Evolutionary conservation across 2,329 filamentous ascomycete genomes (phyloP).

Genomic region (Colletotrichum tamarilloi): DNA sequence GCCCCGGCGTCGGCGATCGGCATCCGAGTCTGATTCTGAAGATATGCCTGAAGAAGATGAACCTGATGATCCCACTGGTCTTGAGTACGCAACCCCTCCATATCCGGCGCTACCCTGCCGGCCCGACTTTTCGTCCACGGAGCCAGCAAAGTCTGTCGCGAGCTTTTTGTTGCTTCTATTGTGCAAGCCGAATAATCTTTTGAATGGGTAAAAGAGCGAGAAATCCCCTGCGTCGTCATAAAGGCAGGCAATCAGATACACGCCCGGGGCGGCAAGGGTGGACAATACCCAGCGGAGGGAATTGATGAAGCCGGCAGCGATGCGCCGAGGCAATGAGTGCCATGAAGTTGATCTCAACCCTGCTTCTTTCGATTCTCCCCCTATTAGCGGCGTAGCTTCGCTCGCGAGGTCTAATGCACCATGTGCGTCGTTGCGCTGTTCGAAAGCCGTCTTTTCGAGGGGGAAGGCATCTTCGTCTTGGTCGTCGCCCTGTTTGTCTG

Average conservation of each 20-base stretch:
- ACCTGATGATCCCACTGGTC: conserved; percentile 50
- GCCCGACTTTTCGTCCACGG: conserved; percentile 45
- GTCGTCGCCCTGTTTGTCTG: conserved; percentile 38
- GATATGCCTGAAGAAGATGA: conserved; percentile 73
- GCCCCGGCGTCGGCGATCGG: conserved; percentile 47
- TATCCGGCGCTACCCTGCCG: conserved; percentile 32
- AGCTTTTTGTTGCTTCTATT: conserved; percentile 61
- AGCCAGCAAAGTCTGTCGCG: conserved; percentile 46
- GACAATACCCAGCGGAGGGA: conserved; percentile 83
- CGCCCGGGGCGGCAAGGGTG: conserved; percentile 81
- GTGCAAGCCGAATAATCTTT: conserved; percentile 68
- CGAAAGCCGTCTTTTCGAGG: conserved; percentile 26
- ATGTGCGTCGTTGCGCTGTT: conserved; percentile 26
- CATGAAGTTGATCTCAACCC: conserved; percentile 56
- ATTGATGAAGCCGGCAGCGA: conserved; percentile 78
- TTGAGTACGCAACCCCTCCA: conserved; percentile 33
- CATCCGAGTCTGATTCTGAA: conserved; percentile 78
- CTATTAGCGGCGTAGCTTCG: conserved; percentile 79
- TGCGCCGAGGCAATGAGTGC: conserved; percentile 72
- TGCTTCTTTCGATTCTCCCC: conserved; percentile 38
- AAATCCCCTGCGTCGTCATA: conserved; percentile 85
- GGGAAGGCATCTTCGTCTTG: conserved; percentile 46
- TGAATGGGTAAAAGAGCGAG: conserved; percentile 79
- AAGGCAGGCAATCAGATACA: conserved; percentile 85
- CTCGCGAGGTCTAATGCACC: conserved; percentile 44